Conservation (phyloP, 768 basidiomycete species). For the Rhodotorula babjevae region DNA sequence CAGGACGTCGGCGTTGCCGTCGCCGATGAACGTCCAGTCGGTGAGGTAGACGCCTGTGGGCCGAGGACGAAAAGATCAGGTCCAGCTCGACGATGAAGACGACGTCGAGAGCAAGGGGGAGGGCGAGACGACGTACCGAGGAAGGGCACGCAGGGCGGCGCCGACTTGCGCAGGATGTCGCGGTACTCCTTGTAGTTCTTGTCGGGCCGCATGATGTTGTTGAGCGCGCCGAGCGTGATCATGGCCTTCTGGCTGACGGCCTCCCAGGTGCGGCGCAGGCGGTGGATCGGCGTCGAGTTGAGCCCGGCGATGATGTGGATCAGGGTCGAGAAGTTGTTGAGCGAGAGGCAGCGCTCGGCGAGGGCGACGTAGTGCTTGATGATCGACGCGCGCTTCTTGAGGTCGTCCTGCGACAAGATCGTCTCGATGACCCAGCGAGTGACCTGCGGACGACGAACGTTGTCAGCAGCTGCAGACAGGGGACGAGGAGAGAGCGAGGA, state of each 20-base stretch:
- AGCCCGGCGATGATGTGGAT: conserved; percentile 90
- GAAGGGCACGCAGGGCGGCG: conserved; percentile 93
- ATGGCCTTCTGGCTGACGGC: conserved; percentile 71
- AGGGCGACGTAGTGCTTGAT: conserved; percentile 87
- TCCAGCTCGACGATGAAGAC: neutral
- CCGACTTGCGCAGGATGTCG: conserved; percentile 69
- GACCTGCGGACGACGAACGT: conserved; percentile 55
- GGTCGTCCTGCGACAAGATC: conserved; percentile 72
- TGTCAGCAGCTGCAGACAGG: neutral
- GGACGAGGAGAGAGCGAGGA: neutral
- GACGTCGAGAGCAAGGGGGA: neutral
- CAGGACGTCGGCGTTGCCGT: conserved; percentile 83
- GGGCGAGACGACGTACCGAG: conserved; percentile 61
- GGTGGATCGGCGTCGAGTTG: conserved; percentile 85
- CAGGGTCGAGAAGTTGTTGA: conserved; percentile 97
- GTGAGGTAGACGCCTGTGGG: conserved; percentile 87
- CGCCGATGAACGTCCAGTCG: conserved; percentile 94
- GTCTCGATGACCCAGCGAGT: conserved; percentile 88
- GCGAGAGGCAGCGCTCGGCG: conserved; percentile 83
- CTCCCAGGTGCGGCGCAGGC: conserved; percentile 91
- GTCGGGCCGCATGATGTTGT: conserved; percentile 84
- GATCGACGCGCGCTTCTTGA: conserved; percentile 69
- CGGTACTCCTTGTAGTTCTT: conserved; percentile 93
- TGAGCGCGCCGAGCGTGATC: conserved; percentile 69
- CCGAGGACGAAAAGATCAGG: neutral